These are phyloP conservation scores for Thalassiosira mediterranea DNA, from an alignment of 352 stramenopile species.

Conservation along the genomic window DNA sequence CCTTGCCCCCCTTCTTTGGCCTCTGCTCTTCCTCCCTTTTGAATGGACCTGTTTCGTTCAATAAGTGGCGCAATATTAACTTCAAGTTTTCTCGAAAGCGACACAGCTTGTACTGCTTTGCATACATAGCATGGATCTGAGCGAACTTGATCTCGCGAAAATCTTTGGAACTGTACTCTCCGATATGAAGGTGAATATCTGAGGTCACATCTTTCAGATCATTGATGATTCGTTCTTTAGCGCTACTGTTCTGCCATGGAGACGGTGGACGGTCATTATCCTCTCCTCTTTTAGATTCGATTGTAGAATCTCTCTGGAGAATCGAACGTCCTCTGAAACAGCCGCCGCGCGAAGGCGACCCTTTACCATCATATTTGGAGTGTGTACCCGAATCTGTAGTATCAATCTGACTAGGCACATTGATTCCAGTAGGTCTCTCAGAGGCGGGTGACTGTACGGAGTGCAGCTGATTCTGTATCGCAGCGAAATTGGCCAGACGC, in stretches of 20 bases:
- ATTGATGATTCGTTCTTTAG: slow-evolving; percentile 20
- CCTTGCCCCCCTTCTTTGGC: neutral
- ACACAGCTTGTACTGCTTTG: neutral
- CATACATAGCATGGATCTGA: neutral
- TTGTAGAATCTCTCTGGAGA: no score
- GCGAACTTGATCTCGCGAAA: slow-evolving; percentile 20
- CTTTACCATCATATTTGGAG: no score
- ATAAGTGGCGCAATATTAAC: neutral
- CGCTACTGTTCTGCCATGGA: slow-evolving; percentile 18
- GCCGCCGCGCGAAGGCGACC: no score
- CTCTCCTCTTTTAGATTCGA: no score
- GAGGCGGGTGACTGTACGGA: no score
- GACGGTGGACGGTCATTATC: slow-evolving; percentile 20
- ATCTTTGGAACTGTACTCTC: neutral
- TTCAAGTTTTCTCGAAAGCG: slow-evolving; percentile 6
- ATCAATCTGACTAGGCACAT: no score
- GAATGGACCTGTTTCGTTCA: neutral
- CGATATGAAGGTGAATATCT: slow-evolving; percentile 23
- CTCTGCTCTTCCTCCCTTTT: neutral
- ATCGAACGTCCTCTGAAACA: no score
- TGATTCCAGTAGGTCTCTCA: no score
- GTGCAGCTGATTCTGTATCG: no score
- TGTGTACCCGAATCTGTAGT: no score
- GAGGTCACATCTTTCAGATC: slow-evolving; percentile 14
- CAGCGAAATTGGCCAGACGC: no score